phyloP scores from a whole-genome alignment of 257 asterid species.

The Parsonsia alboflavescens region DNA sequence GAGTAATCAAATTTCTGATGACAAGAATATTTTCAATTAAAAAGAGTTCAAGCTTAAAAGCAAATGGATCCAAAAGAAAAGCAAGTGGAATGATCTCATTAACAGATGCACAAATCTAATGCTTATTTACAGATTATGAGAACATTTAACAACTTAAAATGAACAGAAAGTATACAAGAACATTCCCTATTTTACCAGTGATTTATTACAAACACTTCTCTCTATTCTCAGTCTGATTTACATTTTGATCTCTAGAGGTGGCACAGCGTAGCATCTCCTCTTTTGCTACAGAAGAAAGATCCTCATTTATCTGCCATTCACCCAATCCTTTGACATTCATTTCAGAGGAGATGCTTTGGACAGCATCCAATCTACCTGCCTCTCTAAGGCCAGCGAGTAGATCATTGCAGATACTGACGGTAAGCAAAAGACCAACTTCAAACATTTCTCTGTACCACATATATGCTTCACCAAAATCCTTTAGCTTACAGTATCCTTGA shows the following conservation, averaged over 20 bases:
- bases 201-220: neutral
- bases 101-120: neutral
- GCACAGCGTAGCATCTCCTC: neutral
- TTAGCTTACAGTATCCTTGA: slow-evolving; percentile 55
- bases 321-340: slow-evolving; percentile 59
- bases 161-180: neutral
- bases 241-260: neutral
- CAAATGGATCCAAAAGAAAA: neutral
- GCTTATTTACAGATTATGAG: neutral
- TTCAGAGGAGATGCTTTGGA: slow-evolving; percentile 46
- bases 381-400: slow-evolving; percentile 55
- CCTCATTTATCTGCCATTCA: slow-evolving; percentile 17
- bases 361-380: slow-evolving; percentile 45
- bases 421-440: slow-evolving; percentile 44
- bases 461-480: slow-evolving; percentile 53
- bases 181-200: neutral
- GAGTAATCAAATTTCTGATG: neutral
- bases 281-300: slow-evolving; percentile 9
- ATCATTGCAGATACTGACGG: slow-evolving; percentile 31
- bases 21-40: too few species aligned
- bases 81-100: neutral
- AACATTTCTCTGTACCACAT: slow-evolving; percentile 64
- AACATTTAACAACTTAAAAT: neutral
- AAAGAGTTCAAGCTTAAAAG: too few species aligned
- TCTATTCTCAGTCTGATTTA: neutral